Conservation (phyloP, 1,139 yeast species). For the Yamadazyma dendronema region DNA sequence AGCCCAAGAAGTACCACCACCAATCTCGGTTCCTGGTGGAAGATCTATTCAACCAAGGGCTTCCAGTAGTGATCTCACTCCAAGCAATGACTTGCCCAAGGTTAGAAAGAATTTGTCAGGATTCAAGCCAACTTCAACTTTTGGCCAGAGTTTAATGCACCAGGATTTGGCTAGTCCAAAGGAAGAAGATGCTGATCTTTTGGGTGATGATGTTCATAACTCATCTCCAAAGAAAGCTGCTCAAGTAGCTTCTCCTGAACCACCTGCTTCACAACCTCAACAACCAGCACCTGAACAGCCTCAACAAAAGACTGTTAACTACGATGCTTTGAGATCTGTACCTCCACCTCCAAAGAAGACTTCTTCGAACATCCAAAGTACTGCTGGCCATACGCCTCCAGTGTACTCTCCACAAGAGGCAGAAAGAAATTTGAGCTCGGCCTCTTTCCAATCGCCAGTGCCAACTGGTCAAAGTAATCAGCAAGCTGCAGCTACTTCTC, state of each 20-base stretch:
- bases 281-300: conserved; percentile 3
- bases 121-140: conserved; percentile 60
- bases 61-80: conserved; percentile 38
- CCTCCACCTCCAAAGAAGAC: conserved; percentile 43
- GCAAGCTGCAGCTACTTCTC: conserved; percentile 1
- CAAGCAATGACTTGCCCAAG: conserved; percentile 35
- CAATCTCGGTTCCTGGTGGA: conserved; percentile 11
- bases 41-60: conserved; percentile 21
- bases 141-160: conserved; percentile 59
- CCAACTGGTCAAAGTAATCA: conserved; percentile 6
- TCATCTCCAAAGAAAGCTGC: conserved; percentile 9
- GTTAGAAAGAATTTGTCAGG: conserved; percentile 39
- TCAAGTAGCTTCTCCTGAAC: conserved; percentile 11
- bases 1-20: conserved; percentile 1
- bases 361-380: conserved; percentile 1
- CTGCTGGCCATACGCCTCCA: conserved; percentile 12
- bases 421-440: conserved; percentile 8
- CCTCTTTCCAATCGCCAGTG: conserved; percentile 8
- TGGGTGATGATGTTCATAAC: conserved; percentile 24
- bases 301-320: conserved; percentile 30
- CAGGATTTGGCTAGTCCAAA: conserved; percentile 21
- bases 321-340: conserved; percentile 47
- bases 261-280: conserved; percentile 4
- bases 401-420: conserved; percentile 11
- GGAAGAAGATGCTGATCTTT: conserved; percentile 25